These are phyloP conservation scores for Colletotrichum caudatum DNA, from an alignment of 2,329 filamentous ascomycete species.

Conservation along the genomic window DNA sequence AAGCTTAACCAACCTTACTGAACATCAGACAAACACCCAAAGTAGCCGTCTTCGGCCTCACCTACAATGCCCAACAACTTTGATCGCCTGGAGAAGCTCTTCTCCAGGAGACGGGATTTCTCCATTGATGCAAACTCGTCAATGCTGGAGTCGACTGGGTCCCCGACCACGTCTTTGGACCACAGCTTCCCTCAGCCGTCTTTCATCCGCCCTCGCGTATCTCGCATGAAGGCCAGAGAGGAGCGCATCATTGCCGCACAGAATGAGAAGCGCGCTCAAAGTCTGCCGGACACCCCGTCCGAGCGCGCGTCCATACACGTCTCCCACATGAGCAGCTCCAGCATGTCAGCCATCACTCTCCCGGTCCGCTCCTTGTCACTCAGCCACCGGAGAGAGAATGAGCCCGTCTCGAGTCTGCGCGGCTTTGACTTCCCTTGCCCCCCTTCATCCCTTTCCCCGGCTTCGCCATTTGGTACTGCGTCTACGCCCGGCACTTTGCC, in stretches of 20 bases:
- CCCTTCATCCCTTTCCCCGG: constrained; percentile 46
- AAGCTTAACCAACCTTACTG: constrained; percentile 22
- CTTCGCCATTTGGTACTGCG: constrained; percentile 27
- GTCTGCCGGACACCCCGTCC: constrained; percentile 39
- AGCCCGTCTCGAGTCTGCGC: constrained; percentile 47
- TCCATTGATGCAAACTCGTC: constrained; percentile 6
- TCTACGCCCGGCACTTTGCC: constrained; percentile 26
- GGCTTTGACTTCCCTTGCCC: constrained; percentile 55
- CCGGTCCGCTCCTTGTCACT: constrained; percentile 38
- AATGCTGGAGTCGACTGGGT: constrained; percentile 9
- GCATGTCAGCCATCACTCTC: constrained; percentile 22
- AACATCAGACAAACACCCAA: constrained; percentile 13
- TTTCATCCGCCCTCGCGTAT: constrained; percentile 67
- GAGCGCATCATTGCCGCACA: constrained; percentile 48
- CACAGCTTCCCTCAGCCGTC: constrained; percentile 63
- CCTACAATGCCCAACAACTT: constrained; percentile 39
- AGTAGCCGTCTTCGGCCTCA: neutral
- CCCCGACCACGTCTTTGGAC: constrained; percentile 45
- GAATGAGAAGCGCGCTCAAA: constrained; percentile 33
- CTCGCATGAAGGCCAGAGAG: constrained; percentile 69
- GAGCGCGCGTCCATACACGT: constrained; percentile 42
- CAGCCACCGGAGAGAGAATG: constrained; percentile 18
- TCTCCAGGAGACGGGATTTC: constrained; percentile 57
- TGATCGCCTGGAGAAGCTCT: constrained; percentile 61
- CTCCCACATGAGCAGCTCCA: constrained; percentile 36